A percentile compares a stretch with the other conserved stretches of the same genome.
These are phyloP conservation scores for Fusarium tuaranense DNA, from an alignment of 2,329 filamentous ascomycete genomes.

Conservation along the genomic window DNA sequence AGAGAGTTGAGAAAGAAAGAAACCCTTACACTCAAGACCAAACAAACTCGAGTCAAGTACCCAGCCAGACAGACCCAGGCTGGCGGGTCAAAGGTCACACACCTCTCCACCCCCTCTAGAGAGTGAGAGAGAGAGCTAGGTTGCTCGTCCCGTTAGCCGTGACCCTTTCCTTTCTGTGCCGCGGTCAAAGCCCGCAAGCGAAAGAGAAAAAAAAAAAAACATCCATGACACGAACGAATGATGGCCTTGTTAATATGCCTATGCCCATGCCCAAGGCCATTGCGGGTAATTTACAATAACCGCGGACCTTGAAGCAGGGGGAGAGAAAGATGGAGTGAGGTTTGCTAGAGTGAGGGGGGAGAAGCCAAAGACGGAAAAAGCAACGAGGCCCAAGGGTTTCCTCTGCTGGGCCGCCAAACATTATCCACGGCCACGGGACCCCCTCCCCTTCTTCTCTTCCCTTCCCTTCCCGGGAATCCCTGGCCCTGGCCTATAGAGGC, in stretches of 20 bases:
- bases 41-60: conserved; percentile 2
- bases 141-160: background rate
- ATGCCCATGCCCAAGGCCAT: background rate
- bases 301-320: background rate
- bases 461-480: background rate
- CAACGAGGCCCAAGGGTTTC: conserved; percentile 7
- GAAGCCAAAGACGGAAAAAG: conserved; percentile 1
- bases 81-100: conserved; percentile 20
- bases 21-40: background rate
- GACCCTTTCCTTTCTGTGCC: background rate
- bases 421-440: background rate
- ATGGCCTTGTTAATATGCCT: background rate
- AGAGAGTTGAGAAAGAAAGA: background rate
- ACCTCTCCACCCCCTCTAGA: background rate
- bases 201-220: background rate
- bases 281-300: background rate
- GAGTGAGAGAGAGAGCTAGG: background rate
- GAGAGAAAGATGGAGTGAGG: background rate
- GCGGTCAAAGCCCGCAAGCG: background rate
- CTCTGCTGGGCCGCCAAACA: background rate
- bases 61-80: conserved; percentile 12
- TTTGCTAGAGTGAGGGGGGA: background rate
- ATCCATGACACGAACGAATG: background rate
- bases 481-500: background rate
- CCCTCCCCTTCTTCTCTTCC: background rate